A percentile compares a stretch with the other conserved stretches of the same genome.
These are phyloP conservation scores for Boeremia lycopersici DNA, from an alignment of 2,329 filamentous ascomycete species.

Conservation along the genomic window DNA sequence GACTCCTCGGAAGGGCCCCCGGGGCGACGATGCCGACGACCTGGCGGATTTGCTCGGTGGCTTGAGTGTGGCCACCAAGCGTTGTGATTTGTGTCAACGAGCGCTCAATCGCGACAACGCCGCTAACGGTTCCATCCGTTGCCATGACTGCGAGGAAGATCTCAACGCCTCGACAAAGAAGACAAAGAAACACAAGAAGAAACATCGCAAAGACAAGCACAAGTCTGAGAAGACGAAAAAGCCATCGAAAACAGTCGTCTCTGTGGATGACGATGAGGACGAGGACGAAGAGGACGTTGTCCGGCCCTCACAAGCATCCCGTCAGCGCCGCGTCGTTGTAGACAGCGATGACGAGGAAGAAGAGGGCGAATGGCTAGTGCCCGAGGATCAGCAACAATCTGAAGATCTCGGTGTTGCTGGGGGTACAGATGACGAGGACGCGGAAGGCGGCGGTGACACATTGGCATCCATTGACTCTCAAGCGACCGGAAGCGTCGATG, in stretches of 20 bases:
- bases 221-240: conserved; percentile 45
- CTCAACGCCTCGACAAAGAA: conserved; percentile 62
- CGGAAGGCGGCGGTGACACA: conserved; percentile 83
- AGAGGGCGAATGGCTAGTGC: conserved; percentile 80
- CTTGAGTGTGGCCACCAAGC: conserved; percentile 76
- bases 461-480: conserved; percentile 74
- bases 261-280: conserved; percentile 41
- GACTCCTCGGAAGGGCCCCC: conserved; percentile 49
- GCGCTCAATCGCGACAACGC: conserved; percentile 66
- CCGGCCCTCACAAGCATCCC: conserved; percentile 24
- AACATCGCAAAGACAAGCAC: conserved; percentile 53
- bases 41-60: conserved; percentile 87
- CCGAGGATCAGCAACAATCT: conserved; percentile 66
- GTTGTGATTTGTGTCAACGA: conserved; percentile 82
- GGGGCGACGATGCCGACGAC: conserved; percentile 73
- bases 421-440: conserved; percentile 86
- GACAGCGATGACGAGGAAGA: conserved; percentile 73
- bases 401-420: conserved; percentile 75
- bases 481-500: conserved; percentile 64
- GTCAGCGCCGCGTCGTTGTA: conserved; percentile 55
- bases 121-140: conserved; percentile 62
- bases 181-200: conserved; percentile 46
- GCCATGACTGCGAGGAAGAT: conserved; percentile 76
- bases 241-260: conserved; percentile 48
- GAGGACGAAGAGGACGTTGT: conserved; percentile 31